Evolutionary conservation across 2,329 filamentous ascomycete genomes (phyloP).

Genomic region (Cercospora beticola): DNA sequence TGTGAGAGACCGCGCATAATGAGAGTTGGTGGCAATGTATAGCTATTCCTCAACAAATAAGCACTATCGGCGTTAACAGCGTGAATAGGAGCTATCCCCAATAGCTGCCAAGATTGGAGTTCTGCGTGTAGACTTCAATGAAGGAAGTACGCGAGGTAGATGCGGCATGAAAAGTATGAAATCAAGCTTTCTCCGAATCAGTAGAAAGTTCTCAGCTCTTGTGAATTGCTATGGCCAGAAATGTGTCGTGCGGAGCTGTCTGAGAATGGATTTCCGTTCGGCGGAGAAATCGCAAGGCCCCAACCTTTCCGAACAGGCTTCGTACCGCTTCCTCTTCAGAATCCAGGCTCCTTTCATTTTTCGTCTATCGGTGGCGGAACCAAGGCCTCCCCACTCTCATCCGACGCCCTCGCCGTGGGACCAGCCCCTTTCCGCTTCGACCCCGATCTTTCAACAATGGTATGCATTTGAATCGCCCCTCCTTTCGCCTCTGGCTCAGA

Average conservation of each 20-base stretch:
- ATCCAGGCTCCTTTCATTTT: neutral
- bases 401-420: neutral
- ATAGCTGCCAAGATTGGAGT: neutral
- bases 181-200: neutral
- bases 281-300: no score
- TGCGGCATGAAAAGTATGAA: neutral
- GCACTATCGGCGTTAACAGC: no score
- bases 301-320: no score
- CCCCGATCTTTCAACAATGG: neutral
- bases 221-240: no score
- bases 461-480: slow-evolving; percentile 2
- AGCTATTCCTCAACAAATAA: no score
- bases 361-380: neutral
- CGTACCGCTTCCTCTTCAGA: neutral
- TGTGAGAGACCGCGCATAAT: neutral
- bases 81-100: no score
- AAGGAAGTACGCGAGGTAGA: neutral
- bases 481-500: neutral
- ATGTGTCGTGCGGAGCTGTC: no score
- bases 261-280: no score
- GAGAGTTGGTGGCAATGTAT: neutral
- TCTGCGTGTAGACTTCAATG: neutral
- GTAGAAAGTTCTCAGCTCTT: neutral
- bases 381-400: slow-evolving; percentile 5
- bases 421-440: neutral